phyloP scores from a whole-genome alignment of 108 stramenopile species.

The Fragilaria crotonensis region DNA sequence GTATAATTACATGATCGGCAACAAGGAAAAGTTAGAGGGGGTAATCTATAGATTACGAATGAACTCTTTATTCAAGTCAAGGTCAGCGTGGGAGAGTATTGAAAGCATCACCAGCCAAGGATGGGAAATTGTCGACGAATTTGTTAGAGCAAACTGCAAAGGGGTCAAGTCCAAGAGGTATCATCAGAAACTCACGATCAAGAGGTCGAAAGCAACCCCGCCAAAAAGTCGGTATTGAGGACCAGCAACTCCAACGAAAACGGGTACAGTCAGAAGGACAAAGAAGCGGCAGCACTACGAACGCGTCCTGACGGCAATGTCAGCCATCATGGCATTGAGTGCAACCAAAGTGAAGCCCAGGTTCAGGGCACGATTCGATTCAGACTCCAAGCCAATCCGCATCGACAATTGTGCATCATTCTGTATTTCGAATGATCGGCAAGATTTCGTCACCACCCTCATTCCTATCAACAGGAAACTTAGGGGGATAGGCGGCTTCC shows the following conservation, averaged over 20 bases:
- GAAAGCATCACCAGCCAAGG: too few relatives aligned
- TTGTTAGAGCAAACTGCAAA: too few relatives aligned
- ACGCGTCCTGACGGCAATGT: background rate
- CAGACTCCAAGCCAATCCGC: background rate
- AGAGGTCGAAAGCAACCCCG: background rate
- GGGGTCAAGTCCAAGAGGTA: too few relatives aligned
- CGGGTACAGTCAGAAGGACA: background rate
- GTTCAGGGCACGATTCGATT: background rate
- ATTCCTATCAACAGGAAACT: background rate
- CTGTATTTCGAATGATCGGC: background rate
- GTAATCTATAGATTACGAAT: too few relatives aligned
- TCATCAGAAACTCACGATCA: background rate
- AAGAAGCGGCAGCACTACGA: background rate
- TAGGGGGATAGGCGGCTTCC: background rate
- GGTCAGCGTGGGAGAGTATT: too few relatives aligned
- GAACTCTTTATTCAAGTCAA: too few relatives aligned
- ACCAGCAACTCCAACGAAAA: background rate
- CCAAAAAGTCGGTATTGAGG: background rate
- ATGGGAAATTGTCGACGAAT: too few relatives aligned
- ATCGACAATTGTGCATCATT: conserved; percentile 4
- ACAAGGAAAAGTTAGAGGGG: too few relatives aligned
- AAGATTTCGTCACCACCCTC: background rate
- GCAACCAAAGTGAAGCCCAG: background rate
- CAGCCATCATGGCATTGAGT: background rate
- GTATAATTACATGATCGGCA: too few relatives aligned